Percentiles rank a stretch among this genome's conserved stretches.
Conservation (phyloP, 768 basidiomycete genomes). For the Lepiota venenata region DNA sequence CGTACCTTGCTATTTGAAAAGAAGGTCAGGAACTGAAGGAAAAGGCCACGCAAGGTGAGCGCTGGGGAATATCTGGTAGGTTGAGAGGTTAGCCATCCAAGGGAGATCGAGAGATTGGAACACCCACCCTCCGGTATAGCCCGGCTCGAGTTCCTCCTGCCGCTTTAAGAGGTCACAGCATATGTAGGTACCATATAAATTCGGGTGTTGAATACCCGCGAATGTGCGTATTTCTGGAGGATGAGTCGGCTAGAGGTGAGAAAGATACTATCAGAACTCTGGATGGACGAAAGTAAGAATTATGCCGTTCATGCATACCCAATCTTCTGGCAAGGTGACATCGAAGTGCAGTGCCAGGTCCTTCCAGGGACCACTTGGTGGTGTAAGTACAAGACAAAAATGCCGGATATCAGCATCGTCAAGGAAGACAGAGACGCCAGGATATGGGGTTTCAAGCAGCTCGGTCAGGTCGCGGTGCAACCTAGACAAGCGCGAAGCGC, state of each 20-base stretch:
- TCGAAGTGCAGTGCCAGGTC: slow-evolving; percentile 38
- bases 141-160: slow-evolving; percentile 18
- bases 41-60: slow-evolving; percentile 41
- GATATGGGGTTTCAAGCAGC: slow-evolving; percentile 38
- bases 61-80: slow-evolving; percentile 37
- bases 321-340: slow-evolving; percentile 34
- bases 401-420: slow-evolving; percentile 38
- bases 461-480: slow-evolving; percentile 39
- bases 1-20: slow-evolving; percentile 30
- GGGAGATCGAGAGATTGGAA: not conserved
- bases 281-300: not conserved
- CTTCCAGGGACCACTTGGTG: slow-evolving; percentile 43
- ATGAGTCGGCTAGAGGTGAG: slow-evolving; percentile 26
- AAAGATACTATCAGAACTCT: not conserved
- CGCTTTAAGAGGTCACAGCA: slow-evolving; percentile 42
- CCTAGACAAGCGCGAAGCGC: slow-evolving; percentile 23
- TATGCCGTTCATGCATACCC: slow-evolving; percentile 25
- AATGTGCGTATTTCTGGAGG: slow-evolving; percentile 34
- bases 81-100: not conserved
- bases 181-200: slow-evolving; percentile 33
- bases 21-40: slow-evolving; percentile 43
- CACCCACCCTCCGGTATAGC: slow-evolving; percentile 35
- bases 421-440: slow-evolving; percentile 38
- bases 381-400: slow-evolving; percentile 42
- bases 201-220: slow-evolving; percentile 36